Evolutionary conservation across 1,284 basidiomycete genomes (phyloP), one percentile per base, ranked within the genome.

Genomic region (Ceraceosorus guamensis): DNA sequence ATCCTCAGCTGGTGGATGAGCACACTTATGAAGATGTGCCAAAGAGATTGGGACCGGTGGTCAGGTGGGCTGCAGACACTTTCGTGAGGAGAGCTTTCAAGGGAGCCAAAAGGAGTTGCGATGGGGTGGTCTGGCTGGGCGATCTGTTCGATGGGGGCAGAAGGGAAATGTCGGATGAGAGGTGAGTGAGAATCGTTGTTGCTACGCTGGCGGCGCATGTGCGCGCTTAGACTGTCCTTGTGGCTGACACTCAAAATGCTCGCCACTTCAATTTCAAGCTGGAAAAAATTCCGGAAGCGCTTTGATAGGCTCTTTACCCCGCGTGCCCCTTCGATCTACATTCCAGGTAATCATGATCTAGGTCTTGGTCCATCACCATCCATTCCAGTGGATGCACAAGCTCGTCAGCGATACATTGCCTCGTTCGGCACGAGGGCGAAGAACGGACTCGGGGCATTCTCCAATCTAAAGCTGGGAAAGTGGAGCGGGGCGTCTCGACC

Each of bases 1-100:
- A 89, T 70, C 55, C 53, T 31, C 55, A 56, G 48, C 35, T 56
- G 10, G 46, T 45, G 49, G 44, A 13, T 48, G 61, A 6, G 59
- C 53, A 37, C 50, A 46, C 35, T 56, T 62, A 14, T 61, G n/a
- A n/a, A n/a, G n/a, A n/a, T n/a, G n/a, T n/a, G n/a, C n/a, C n/a
- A n/a, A n/a, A n/a, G n/a, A n/a, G n/a, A n/a, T n/a, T n/a, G n/a
- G n/a, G n/a, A n/a, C 63, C 10, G 34, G 10, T 53, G 6, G 10
- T 16, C 2, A 31, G 53, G 7, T 56, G 55, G 55, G 50, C 53
- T 33, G 13, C 33, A 18, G 50, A 56, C 33, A 52, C 50, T 3
- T 56, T 41, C 35, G 53, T 35, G 16, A 16, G 52, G 8, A 55
- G 50, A 32, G 48, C 48, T 10, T 52, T n/a, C 7, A 33, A 16